Evolutionary conservation across 2,329 filamentous ascomycete species (phyloP).

Genomic region (Colletotrichum incanum): DNA sequence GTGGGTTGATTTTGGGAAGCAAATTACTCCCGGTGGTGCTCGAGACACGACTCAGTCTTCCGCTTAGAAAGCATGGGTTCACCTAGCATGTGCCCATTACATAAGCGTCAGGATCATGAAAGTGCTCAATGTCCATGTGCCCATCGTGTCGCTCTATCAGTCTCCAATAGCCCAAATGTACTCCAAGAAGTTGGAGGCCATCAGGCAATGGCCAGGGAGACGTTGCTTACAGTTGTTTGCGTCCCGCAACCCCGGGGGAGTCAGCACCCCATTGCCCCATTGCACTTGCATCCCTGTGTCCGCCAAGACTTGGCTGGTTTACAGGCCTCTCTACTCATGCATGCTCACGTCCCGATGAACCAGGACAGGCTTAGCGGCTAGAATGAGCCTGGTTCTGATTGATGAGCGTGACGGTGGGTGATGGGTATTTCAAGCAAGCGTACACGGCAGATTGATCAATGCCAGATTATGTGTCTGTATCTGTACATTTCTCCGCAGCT

Average conservation of each 20-base stretch:
- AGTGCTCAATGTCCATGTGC: slow-evolving; percentile 3
- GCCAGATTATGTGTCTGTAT: too few relatives aligned
- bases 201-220: slow-evolving; percentile 7
- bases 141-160: slow-evolving; percentile 6
- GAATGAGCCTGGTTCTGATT: slow-evolving; percentile 4
- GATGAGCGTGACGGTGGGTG: slow-evolving; percentile 11
- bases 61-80: slow-evolving; percentile 24
- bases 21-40: slow-evolving; percentile 17
- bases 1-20: slow-evolving; percentile 14
- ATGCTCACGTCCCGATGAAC: slow-evolving; percentile 8
- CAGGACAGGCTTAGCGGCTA: slow-evolving; percentile 29
- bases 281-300: not conserved
- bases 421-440: slow-evolving; percentile 1
- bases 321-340: too few relatives aligned
- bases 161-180: not conserved
- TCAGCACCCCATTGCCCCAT: not conserved
- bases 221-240: not conserved
- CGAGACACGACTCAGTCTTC: slow-evolving; percentile 24
- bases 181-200: slow-evolving; percentile 1
- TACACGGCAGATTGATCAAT: slow-evolving; percentile 20
- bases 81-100: slow-evolving; percentile 4
- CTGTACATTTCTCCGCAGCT: not conserved
- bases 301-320: not conserved
- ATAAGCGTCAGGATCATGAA: slow-evolving; percentile 7
- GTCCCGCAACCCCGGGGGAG: slow-evolving; percentile 7